These are phyloP conservation scores for Fusarium heterosporum DNA, from an alignment of 2,329 filamentous ascomycete genomes.

Conservation along the genomic window DNA sequence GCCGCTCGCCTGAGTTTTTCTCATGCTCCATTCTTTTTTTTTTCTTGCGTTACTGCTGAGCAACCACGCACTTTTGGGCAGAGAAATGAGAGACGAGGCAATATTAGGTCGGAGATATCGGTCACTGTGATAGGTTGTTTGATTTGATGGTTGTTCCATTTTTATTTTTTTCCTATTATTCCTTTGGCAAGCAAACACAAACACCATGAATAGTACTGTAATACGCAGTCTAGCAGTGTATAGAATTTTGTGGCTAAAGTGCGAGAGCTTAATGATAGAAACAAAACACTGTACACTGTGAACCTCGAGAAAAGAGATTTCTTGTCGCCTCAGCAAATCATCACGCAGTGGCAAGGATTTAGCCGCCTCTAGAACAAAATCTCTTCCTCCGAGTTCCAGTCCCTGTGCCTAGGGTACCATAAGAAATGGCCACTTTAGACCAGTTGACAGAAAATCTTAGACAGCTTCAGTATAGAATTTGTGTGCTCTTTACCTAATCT, in stretches of 20 bases:
- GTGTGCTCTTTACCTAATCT: too few species aligned
- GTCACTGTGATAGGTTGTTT: not conserved
- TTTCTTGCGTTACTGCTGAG: slow-evolving; percentile 16
- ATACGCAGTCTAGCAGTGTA: too few species aligned
- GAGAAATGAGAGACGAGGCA: slow-evolving; percentile 41
- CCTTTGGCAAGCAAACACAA: not conserved
- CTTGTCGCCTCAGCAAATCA: slow-evolving; percentile 20
- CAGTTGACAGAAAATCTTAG: too few species aligned
- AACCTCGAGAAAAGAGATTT: slow-evolving; percentile 22
- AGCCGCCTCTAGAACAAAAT: slow-evolving; percentile 30
- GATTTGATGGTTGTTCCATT: not conserved
- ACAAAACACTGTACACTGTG: slow-evolving; percentile 17
- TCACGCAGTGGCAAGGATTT: slow-evolving; percentile 33
- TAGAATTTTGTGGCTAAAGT: slow-evolving; percentile 17
- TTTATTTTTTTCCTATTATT: not conserved
- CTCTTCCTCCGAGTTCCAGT: slow-evolving; percentile 16
- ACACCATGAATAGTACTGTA: too few species aligned
- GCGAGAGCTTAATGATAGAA: slow-evolving; percentile 4
- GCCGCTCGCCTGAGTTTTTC: slow-evolving; percentile 49
- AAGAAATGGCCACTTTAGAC: too few species aligned
- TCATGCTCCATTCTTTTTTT: slow-evolving; percentile 41
- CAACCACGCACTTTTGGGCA: slow-evolving; percentile 32
- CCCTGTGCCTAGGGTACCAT: not conserved
- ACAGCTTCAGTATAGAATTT: too few species aligned
- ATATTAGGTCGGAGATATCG: slow-evolving; percentile 31